phyloP scores from a whole-genome alignment of 75 land plant genomes.

The Gnetum montanum region DNA sequence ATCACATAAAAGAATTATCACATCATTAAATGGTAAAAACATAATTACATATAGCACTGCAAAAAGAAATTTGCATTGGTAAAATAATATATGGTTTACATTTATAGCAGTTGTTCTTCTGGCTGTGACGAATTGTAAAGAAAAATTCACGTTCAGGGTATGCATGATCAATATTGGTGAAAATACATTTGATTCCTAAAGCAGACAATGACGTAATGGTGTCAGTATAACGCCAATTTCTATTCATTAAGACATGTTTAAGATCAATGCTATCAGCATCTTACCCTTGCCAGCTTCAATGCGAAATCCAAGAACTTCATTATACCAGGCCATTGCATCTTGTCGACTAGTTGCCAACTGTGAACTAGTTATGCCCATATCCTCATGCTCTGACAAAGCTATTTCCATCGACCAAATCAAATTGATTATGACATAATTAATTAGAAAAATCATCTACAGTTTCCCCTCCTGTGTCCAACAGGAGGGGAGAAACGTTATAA shows the following conservation, averaged over 20 bases:
- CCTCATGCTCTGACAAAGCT: conserved; percentile 24
- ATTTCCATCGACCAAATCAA: background rate
- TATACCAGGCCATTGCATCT: conserved; percentile 49
- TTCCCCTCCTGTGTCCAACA: too few species aligned
- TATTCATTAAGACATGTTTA: background rate
- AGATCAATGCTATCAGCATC: background rate
- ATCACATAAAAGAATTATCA: too few species aligned
- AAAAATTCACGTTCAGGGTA: conserved; percentile 53
- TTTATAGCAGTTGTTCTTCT: conserved; percentile 31
- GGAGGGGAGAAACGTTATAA: too few species aligned
- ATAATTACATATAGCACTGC: too few species aligned
- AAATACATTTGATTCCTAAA: conserved; percentile 71
- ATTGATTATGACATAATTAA: too few species aligned
- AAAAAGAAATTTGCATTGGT: background rate
- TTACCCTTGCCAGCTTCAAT: conserved; percentile 53
- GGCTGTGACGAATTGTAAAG: conserved; percentile 45
- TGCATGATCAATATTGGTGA: conserved; percentile 40
- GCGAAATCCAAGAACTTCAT: conserved; percentile 53
- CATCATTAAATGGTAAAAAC: too few species aligned
- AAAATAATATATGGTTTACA: conserved; percentile 17
- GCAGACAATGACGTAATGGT: background rate
- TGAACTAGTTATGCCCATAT: conserved; percentile 14
- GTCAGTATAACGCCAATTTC: too few species aligned
- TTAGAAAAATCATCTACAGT: too few species aligned
- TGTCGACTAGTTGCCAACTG: conserved; percentile 15